Conservation (phyloP, 192 early-diverging fungal genomes). For the Coemansia sp. region DNA sequence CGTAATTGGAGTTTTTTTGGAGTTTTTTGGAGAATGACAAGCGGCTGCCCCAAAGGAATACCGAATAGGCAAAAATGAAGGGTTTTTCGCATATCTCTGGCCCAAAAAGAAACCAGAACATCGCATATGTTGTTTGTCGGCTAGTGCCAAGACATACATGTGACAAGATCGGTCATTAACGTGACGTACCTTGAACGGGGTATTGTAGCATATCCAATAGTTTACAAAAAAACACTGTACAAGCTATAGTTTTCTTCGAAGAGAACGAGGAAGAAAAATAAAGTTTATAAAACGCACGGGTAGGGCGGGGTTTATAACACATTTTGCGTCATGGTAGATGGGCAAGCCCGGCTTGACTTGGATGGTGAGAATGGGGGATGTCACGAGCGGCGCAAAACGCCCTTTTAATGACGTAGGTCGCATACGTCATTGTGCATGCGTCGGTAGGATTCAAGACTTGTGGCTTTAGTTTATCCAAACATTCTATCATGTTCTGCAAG, state of each 20-base stretch:
- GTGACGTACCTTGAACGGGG: conserved; percentile 5
- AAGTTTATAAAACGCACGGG: neutral
- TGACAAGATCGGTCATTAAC: no score
- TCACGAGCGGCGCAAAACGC: neutral
- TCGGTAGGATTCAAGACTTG: neutral
- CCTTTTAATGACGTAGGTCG: neutral
- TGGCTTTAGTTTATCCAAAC: neutral
- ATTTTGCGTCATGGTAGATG: no score
- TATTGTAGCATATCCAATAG: conserved; percentile 6
- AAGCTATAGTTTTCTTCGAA: neutral
- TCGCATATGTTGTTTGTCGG: no score
- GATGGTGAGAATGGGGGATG: neutral
- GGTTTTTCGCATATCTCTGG: no score
- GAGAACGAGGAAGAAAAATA: neutral
- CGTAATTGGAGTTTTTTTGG: neutral
- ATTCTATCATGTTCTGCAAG: conserved; percentile 1
- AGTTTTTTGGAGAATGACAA: no score
- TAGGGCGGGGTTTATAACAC: no score
- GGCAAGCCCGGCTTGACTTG: neutral
- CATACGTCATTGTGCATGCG: neutral
- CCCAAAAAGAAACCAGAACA: no score
- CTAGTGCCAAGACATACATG: no score
- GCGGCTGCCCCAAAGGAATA: no score
- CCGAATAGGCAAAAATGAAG: no score
- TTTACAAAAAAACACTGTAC: neutral